A percentile compares a stretch with the other conserved stretches of the same genome.
phyloP scores from a whole-genome alignment of 73 alveolate species.

The Paramecium caudatum region DNA sequence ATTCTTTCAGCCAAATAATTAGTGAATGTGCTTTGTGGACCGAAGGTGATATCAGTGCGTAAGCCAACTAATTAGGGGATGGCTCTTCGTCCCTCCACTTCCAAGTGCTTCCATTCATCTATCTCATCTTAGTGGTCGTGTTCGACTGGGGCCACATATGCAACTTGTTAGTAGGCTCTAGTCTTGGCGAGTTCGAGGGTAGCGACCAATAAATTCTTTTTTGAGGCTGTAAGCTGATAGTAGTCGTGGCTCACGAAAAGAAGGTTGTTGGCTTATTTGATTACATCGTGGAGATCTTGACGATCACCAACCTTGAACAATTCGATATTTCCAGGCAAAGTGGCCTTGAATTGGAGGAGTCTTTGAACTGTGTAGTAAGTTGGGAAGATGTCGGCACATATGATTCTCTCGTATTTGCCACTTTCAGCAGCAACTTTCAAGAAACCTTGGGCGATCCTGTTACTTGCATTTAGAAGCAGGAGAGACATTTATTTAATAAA shows the following conservation, averaged over 20 bases:
- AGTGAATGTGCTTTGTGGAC: conserved; percentile 30
- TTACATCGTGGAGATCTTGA: conserved; percentile 44
- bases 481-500: conserved; percentile 40
- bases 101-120: conserved; percentile 55
- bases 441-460: conserved; percentile 64
- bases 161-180: conserved; percentile 44
- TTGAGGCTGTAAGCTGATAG: not conserved
- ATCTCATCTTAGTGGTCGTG: conserved; percentile 35
- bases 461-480: conserved; percentile 55
- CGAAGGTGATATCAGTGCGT: conserved; percentile 37
- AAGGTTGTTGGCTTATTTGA: conserved; percentile 37
- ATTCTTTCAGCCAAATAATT: conserved; percentile 17
- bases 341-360: not conserved
- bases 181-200: conserved; percentile 20
- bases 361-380: not conserved
- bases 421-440: conserved; percentile 22
- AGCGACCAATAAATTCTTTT: conserved; percentile 36
- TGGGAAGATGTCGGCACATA: conserved; percentile 57
- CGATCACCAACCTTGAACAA: conserved; percentile 38
- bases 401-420: conserved; percentile 48
- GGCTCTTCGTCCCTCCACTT: conserved; percentile 34
- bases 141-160: conserved; percentile 59
- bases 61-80: conserved; percentile 53
- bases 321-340: conserved; percentile 27
- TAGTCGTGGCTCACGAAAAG: conserved; percentile 51